Base-by-base conservation (phyloP, 352 stramenopile species). In the Saprolegnia parasitica region DNA sequence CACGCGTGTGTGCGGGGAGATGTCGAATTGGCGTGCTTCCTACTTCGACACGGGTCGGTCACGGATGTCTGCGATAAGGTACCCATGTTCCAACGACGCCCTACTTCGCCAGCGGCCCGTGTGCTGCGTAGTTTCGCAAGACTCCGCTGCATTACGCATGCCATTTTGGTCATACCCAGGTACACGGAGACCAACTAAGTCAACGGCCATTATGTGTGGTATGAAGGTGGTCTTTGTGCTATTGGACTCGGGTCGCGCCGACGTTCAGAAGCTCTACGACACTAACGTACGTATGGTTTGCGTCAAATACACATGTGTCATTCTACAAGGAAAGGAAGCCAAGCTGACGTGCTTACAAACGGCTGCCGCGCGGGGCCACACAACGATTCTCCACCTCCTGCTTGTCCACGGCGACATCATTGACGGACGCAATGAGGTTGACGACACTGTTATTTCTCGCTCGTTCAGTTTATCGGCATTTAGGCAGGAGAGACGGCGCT, bases 261-360 rank as follows among this genome's bases (percentile, higher is more conserved):
- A 62, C 10, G 20, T 68, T 18, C 16, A 68, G 16, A 42, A 68
- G 24, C 29, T 68, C 13, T 68, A 68, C 61, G n/a, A 68, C 49
- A 56, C 46, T 26, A 68, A 68, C 40, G 61, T 68, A 32, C 8
- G 46, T 52, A 20, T 5, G 10, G n/a, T 47, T 21, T 8, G 39
- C 11, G 15, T 52, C 46, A 52, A 52, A 20, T 52, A 52, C 46
- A 20, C 21, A 52, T n/a, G n/a, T n/a, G n/a, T n/a, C n/a, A n/a
- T n/a, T n/a, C n/a, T n/a, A 18, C 21, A 52, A 20, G 6, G 21
- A 15, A 20, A 68, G 61, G 49, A 58, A 55, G 61, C 61, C 29
- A 68, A 68, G 49, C 32, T 68, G 42, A 68, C 61, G 45, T 68
- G 61, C 32, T 23, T 68, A 15, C 61, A 68, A 57, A 68, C 61